Evolutionary conservation across 306 rosid genomes (phyloP).

Genomic region (Clitoria ternatea): DNA sequence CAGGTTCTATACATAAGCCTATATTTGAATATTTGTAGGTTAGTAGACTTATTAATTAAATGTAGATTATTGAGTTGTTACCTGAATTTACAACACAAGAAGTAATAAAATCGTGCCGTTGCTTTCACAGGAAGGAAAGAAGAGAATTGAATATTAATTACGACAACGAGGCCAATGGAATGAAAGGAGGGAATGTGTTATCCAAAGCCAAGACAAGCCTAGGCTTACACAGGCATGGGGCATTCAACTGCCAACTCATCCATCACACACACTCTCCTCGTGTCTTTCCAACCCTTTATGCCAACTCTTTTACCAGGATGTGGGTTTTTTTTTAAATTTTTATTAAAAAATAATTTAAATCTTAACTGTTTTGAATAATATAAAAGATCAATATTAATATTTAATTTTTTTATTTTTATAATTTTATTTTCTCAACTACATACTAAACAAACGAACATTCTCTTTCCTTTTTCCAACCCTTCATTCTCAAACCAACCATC

Average conservation of each 20-base stretch:
- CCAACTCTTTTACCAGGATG: conserved; percentile 7
- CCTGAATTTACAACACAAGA: not conserved
- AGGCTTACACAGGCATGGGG: conserved; percentile 38
- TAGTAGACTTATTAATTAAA: not conserved
- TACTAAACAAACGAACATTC: too few species aligned
- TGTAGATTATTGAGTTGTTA: not conserved
- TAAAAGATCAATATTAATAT: too few species aligned
- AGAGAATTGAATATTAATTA: not conserved
- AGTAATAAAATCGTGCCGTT: not conserved
- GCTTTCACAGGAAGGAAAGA: not conserved
- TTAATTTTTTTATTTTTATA: too few species aligned
- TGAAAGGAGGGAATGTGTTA: conserved; percentile 29
- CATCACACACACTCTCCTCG: conserved; percentile 47
- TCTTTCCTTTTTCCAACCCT: not conserved
- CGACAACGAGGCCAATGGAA: not conserved
- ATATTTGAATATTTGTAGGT: not conserved
- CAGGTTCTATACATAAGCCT: not conserved
- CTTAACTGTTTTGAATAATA: too few species aligned
- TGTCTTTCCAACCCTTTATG: conserved; percentile 4
- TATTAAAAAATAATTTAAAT: too few species aligned
- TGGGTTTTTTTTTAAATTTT: too few species aligned
- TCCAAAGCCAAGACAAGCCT: conserved; percentile 6
- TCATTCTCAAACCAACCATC: conserved; percentile 20
- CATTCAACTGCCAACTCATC: conserved; percentile 43
- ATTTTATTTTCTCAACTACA: too few species aligned